phyloP scores from a whole-genome alignment of 1,139 yeast species.

The Yamadazyma atlantica region DNA sequence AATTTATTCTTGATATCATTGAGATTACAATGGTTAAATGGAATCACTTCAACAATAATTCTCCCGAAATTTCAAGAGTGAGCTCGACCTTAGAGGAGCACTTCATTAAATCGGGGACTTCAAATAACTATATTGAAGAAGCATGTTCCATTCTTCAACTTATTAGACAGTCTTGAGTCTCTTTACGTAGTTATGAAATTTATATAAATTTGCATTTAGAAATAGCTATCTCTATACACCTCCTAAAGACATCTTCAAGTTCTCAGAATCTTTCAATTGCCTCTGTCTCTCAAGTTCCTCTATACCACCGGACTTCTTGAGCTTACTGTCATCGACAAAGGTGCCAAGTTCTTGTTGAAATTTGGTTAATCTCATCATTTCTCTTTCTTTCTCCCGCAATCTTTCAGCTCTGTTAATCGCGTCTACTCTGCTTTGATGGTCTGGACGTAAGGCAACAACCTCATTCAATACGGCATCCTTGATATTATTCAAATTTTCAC shows the following conservation, averaged over 20 bases:
- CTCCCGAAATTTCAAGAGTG: background rate
- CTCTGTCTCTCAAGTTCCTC: slow-evolving; percentile 79
- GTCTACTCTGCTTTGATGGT: slow-evolving; percentile 80
- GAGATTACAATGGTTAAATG: slow-evolving; percentile 6
- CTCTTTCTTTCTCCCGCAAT: slow-evolving; percentile 70
- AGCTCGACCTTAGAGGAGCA: background rate
- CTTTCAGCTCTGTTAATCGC: slow-evolving; percentile 89
- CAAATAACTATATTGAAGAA: background rate
- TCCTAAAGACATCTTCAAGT: slow-evolving; percentile 51
- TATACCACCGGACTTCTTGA: slow-evolving; percentile 84
- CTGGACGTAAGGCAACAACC: slow-evolving; percentile 75
- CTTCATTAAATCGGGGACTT: background rate
- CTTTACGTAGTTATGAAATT: background rate
- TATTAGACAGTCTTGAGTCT: background rate
- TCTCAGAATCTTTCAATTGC: slow-evolving; percentile 65
- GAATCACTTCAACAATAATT: slow-evolving; percentile 1
- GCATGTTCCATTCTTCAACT: background rate
- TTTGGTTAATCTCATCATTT: slow-evolving; percentile 54
- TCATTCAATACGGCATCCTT: slow-evolving; percentile 81
- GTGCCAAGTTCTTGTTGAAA: slow-evolving; percentile 87
- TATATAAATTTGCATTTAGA: background rate
- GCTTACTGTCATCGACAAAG: slow-evolving; percentile 73
- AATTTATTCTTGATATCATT: slow-evolving; percentile 5
- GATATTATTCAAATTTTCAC: slow-evolving; percentile 59
- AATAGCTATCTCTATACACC: slow-evolving; percentile 1